A percentile compares a stretch with the other conserved stretches of the same genome.
Evolutionary conservation across 139 green algal genomes (phyloP).

Genomic region (Penium margaritaceum): DNA sequence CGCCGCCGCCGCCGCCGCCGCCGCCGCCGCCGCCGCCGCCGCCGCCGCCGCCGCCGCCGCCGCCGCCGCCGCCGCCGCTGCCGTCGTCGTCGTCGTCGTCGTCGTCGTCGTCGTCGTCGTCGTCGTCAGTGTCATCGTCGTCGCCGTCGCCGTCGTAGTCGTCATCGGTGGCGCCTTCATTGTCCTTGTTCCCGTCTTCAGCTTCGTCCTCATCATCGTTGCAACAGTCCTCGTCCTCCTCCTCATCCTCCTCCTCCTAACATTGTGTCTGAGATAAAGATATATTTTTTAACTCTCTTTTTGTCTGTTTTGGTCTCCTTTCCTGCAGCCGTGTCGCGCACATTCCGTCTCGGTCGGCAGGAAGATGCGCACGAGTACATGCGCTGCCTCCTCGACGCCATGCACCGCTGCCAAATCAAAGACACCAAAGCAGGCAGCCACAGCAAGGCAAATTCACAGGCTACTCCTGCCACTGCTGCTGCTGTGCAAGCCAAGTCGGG

Average conservation of each 20-base stretch:
- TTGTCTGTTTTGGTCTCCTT: no score
- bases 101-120: background rate
- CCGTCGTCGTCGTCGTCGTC: background rate
- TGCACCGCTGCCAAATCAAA: constrained; percentile 47
- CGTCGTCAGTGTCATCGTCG: background rate
- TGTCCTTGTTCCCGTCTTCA: background rate
- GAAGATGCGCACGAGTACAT: constrained; percentile 66
- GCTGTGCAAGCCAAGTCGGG: no score
- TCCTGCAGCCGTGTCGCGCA: constrained; percentile 29
- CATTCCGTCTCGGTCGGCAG: constrained; percentile 45
- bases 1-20: background rate
- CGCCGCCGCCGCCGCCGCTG: background rate
- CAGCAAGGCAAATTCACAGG: no score
- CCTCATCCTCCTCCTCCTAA: background rate
- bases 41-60: no score
- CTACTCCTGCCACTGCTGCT: no score
- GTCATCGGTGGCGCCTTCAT: no score
- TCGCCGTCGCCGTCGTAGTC: no score
- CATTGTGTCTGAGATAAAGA: no score
- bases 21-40: no score
- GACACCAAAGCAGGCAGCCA: no score
- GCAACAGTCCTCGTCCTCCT: no score
- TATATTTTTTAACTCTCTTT: no score
- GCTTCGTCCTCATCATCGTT: background rate
- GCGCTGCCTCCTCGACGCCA: constrained; percentile 52